Evolutionary conservation across 345 rosid species (phyloP), one percentile per base, ranked within the genome.

Genomic region (thale cress (Arabidopsis thaliana)): DNA sequence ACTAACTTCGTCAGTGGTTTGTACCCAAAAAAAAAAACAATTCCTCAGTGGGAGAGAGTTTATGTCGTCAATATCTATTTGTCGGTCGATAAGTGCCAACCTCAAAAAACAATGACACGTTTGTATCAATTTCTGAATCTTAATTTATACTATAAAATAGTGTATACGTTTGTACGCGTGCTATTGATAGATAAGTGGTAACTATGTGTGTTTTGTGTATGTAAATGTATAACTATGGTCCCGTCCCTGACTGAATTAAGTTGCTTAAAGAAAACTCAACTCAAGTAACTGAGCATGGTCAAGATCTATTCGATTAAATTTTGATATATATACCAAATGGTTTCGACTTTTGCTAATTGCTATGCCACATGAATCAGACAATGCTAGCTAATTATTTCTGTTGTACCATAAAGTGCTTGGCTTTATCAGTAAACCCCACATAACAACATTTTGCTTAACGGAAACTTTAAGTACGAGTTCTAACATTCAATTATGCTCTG

Each of bases 311-410:
- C 49, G 30, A 61, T 76, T 69, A 24, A 16, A 9, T 33, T 30
- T 51, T 36, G 24, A 33, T 32, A 13, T 24, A 24, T 1, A 49
- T 42, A 68, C 33, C 36, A 74, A 6, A 25, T 42, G 70, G 36
- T 62, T 63, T 69, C 69, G 24, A 61, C 41, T 62, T 53, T 34
- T 69, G 75, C 2, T 23, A 50, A 44, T 34, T 69, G 75, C 2
- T 23, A 50, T 63, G 64, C 57, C 64, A 76, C 37, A 61, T 69
- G 60, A 63, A 56, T 63, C 45, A 60, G 80, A 77, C 71, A 69
- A 63, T 23, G 59, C 34, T 42, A 62, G 33, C 65, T 68, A 53
- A 69, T 69, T 69, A 76, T 76, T 75, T 25, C 13, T 45, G 56
- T 23, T 62, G 70, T 65, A 36, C 59, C 71, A 60, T 44, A 61